Conservation (phyloP, 2,329 filamentous ascomycete genomes). For the Colletotrichum shisoi region DNA sequence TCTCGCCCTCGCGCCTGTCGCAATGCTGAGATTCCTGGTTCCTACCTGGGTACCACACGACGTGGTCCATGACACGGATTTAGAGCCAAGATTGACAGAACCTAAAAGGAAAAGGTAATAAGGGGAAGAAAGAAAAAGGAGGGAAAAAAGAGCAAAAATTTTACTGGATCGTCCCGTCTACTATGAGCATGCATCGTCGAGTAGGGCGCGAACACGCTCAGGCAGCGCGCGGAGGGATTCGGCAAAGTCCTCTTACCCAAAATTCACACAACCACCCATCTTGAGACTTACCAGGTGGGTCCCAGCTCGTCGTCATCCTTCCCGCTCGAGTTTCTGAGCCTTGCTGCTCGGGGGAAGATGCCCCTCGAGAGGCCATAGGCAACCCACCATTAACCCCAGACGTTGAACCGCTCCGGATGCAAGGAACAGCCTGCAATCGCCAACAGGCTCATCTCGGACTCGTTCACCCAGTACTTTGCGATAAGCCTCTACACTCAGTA, state of each 20-base stretch:
- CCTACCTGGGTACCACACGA: not conserved
- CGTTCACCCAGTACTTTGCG: not conserved
- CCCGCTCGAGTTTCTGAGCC: not conserved
- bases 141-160: not conserved
- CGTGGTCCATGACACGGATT: not conserved
- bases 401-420: not conserved
- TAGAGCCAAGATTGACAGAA: too few relatives aligned
- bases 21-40: not conserved
- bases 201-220: not conserved
- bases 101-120: not conserved
- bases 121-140: not conserved
- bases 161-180: not conserved
- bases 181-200: not conserved
- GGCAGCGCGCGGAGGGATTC: not conserved
- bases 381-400: constrained; percentile 10
- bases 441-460: constrained; percentile 2
- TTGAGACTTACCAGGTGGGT: not conserved
- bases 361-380: not conserved
- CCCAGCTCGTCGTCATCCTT: not conserved
- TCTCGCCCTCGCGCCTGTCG: not conserved
- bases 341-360: not conserved
- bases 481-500: constrained; percentile 5
- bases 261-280: too few relatives aligned
- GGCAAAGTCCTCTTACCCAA: not conserved
- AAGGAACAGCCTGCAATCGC: constrained; percentile 18